Evolutionary conservation across 345 rosid species (phyloP).

Genomic region (Angophora floribunda): DNA sequence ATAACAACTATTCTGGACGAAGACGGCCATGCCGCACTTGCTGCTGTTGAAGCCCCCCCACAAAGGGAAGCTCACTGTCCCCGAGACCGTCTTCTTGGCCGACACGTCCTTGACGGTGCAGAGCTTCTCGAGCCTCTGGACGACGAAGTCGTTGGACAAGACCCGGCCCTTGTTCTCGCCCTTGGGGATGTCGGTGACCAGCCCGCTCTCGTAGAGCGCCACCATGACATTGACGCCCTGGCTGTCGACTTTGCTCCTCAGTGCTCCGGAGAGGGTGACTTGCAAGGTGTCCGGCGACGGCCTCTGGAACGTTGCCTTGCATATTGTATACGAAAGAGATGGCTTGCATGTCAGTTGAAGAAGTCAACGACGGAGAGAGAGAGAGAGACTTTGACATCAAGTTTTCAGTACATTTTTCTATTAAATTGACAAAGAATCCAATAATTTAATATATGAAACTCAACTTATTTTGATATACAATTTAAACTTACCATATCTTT

Average conservation of each 20-base stretch:
- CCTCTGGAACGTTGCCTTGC: slow-evolving; percentile 58
- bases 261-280: slow-evolving; percentile 47
- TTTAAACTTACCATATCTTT: no score
- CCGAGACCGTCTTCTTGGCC: slow-evolving; percentile 52
- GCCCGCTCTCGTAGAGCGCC: slow-evolving; percentile 64
- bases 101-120: slow-evolving; percentile 52
- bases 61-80: slow-evolving; percentile 47
- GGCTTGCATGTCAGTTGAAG: not conserved
- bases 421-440: not conserved
- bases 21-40: slow-evolving; percentile 69
- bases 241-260: slow-evolving; percentile 45
- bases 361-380: not conserved
- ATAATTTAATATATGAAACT: not conserved
- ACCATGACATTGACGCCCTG: slow-evolving; percentile 60
- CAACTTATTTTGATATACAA: no score
- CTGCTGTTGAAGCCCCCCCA: slow-evolving; percentile 65
- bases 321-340: not conserved
- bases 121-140: slow-evolving; percentile 70
- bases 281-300: slow-evolving; percentile 53
- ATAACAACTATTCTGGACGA: slow-evolving; percentile 52
- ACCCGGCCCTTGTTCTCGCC: slow-evolving; percentile 83
- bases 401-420: not conserved
- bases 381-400: not conserved
- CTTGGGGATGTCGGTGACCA: slow-evolving; percentile 44
- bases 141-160: slow-evolving; percentile 64